Base-by-base conservation (phyloP, 331 rosid species). In the Cydonia oblonga region DNA sequence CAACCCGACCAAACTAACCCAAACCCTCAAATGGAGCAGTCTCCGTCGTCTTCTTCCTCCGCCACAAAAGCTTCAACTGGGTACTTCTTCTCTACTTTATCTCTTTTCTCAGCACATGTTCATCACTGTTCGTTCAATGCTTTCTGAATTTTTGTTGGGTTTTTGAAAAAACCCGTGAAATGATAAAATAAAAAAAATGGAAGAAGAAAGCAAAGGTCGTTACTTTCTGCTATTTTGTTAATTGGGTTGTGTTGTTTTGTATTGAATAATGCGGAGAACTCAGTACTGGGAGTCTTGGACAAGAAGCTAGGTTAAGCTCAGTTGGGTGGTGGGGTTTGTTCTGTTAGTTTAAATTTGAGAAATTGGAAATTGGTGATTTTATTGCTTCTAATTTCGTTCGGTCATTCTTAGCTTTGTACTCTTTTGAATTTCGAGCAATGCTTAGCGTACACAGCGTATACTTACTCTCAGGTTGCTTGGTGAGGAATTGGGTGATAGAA, bases 21-120 rank as follows among this genome's bases (percentile, higher is more conserved):
- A 90, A 57, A 52, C 93, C 74, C 96, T 93, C 32, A 49, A 62
- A 23, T 90, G 97, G 98, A 25, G 44, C 61, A 46, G 22, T 71
- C 86, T 64, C 80, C 11, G 75, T 73, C 80, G 12, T 59, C 81
- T 20, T 52, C 83, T 63, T 70, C 87, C 35, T n/a, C 71, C 14
- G 20, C 85, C 30, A 49, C 67, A 49, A 54, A 70, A 74, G 32
- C 74, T 13, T 54, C 84, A 28, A 18, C 72, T 14, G 63, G 71
- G 93, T 86, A 79, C 71, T 10, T 64, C 60, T 75, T 52, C 29
- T 46, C 15, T 10, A 3, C 57, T 16, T 8, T 26, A 9, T 33
- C 57, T 52, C 23, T 20, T 62, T 18, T 6, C 26, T 30, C 33
- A 19, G 15, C 22, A 20, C 44, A 29, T 42, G 7, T 49, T 25